These are phyloP conservation scores for Pseudozyma thailandica DNA, from an alignment of 1,284 basidiomycete species.

Conservation along the genomic window DNA sequence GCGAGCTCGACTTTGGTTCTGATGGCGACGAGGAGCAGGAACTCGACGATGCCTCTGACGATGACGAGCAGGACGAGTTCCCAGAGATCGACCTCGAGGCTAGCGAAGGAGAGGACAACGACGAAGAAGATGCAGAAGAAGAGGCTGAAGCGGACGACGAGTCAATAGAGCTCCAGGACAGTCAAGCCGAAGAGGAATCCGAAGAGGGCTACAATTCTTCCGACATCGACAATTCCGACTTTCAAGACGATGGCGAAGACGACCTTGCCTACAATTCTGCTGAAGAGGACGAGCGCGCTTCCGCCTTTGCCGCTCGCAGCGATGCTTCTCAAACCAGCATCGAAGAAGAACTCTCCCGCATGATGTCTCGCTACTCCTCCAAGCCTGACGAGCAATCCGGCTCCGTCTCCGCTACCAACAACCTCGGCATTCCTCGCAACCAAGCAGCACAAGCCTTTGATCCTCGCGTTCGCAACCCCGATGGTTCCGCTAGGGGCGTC, in stretches of 20 bases:
- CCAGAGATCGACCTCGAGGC: conserved; percentile 70
- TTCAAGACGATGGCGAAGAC: conserved; percentile 25
- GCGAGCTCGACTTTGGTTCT: conserved; percentile 35
- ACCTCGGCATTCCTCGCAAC: conserved; percentile 62
- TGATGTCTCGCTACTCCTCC: conserved; percentile 64
- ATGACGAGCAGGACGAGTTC: conserved; percentile 68
- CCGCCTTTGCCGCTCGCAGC: conserved; percentile 42
- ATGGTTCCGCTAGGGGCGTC: conserved; percentile 66
- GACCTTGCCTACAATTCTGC: conserved; percentile 50
- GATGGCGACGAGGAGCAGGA: conserved; percentile 53
- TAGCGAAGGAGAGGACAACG: conserved; percentile 55
- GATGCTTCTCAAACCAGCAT: conserved; percentile 47
- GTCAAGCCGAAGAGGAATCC: conserved; percentile 31
- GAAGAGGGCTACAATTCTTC: conserved; percentile 46
- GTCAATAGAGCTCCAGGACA: conserved; percentile 27
- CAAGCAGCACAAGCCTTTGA: conserved; percentile 73
- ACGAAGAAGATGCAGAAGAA: conserved; percentile 41
- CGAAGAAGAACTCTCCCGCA: conserved; percentile 57
- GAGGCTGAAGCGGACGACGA: conserved; percentile 55
- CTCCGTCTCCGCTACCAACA: conserved; percentile 54
- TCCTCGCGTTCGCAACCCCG: conserved; percentile 72
- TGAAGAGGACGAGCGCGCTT: conserved; percentile 54
- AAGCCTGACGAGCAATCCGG: conserved; percentile 68
- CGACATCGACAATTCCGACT: conserved; percentile 37
- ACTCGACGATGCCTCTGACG: conserved; percentile 20